Conservation (phyloP, 768 basidiomycete species). For the Rhodotorula kratochvilovae region DNA sequence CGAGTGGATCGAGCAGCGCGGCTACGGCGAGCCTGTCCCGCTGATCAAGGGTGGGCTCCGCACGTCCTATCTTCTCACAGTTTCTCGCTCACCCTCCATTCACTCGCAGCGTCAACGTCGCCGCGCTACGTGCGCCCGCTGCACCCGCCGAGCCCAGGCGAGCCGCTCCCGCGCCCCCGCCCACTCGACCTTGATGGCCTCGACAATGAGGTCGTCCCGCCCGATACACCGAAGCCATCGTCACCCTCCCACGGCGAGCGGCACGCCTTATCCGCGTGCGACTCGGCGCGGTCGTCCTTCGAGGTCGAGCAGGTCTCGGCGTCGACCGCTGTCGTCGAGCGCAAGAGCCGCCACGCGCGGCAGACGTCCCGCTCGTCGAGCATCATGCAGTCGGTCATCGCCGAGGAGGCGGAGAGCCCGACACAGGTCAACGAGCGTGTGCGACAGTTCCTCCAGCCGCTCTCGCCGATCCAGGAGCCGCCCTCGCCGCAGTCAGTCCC, state of each 20-base stretch:
- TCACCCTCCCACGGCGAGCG: conserved; percentile 8
- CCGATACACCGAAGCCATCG: conserved; percentile 20
- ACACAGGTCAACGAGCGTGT: too few species aligned
- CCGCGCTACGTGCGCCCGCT: conserved; percentile 27
- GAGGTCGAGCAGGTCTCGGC: not conserved
- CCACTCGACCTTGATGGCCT: not conserved
- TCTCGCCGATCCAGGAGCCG: conserved; percentile 5
- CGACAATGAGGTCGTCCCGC: not conserved
- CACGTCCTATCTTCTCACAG: too few species aligned
- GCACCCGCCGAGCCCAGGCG: not conserved
- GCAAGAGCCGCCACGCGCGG: not conserved
- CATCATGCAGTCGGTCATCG: conserved; percentile 1
- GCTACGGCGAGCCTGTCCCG: not conserved
- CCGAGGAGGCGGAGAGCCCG: conserved; percentile 5
- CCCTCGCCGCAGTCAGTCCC: not conserved
- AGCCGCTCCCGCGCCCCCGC: not conserved
- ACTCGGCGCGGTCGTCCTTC: not conserved
- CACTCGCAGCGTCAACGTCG: not conserved
- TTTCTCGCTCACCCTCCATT: not conserved
- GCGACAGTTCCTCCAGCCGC: not conserved
- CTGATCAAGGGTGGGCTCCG: too few species aligned
- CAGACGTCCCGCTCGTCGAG: conserved; percentile 17
- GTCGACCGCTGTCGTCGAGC: not conserved
- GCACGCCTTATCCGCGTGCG: not conserved
- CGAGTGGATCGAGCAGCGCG: not conserved